Base-by-base conservation (phyloP, 2,329 filamentous ascomycete species). In the Aspergillus pseudoviridinutans region DNA sequence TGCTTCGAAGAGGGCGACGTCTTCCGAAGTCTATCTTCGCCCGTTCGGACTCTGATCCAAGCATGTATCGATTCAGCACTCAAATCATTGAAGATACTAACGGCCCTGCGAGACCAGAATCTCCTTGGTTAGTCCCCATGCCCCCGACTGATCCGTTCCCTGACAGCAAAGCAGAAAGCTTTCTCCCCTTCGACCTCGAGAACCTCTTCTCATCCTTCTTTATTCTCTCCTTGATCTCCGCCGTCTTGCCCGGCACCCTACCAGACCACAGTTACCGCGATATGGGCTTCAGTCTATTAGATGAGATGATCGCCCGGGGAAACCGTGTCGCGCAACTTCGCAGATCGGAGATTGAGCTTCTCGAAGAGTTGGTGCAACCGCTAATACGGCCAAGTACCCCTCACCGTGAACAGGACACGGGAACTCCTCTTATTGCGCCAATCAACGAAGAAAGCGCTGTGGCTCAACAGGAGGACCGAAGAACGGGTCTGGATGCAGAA, bases 261-360 rank as follows among this genome's bases (percentile, higher is more conserved):
- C 78, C 77, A 1, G 78, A 65, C 75, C 44, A 78, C 64, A 22
- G 75, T 76, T 57, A 80, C 74, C 54, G 76, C 51, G 55, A 80
- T 29, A 59, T 60, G 51, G 58, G 58, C 14, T 59, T 60, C 32
- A 60, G 56, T 35, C 47, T 66, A 0, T 56, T 66, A 0, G 55
- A 66, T 3, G 62, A 63, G 3, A 63, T 66, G 64, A 64, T 64
- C 4, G 46, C 57, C 1, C 51, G 63, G 1, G 63, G 63, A 8
- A 65, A 61, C 35, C 61, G 62, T 9, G 62, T 65, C 1, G 63
- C 63, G 6, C 63, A 64, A 41, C 52, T 66, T 4, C 64, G 64
- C 10, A 66, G 58, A n/a, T 66, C 61, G 10, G 64, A 66, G 29
- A 60, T 64, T n/a, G 64, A 64, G 49, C 55, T 64, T 2, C 12